Evolutionary conservation across 164 flowering plant species (phyloP).

Genomic region (Piper betle): DNA sequence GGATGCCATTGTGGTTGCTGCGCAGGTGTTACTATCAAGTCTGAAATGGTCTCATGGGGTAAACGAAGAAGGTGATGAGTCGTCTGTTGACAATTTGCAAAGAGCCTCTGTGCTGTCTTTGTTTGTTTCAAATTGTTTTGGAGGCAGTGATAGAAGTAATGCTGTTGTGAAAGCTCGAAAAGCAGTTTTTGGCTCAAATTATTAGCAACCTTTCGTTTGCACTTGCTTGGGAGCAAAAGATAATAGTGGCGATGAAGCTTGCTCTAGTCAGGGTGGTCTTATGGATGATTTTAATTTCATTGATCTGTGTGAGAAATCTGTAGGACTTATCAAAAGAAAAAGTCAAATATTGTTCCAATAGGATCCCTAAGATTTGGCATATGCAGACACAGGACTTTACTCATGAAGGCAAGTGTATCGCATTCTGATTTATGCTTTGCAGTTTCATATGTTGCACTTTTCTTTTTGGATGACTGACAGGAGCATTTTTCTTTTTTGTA

Average conservation of each 20-base stretch:
- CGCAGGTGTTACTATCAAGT: constrained; percentile 45
- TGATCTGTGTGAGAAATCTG: constrained; percentile 70
- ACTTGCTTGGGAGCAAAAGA: constrained; percentile 72
- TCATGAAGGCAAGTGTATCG: constrained; percentile 62
- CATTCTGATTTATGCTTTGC: background rate
- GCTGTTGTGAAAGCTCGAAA: constrained; percentile 44
- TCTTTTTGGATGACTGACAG: background rate
- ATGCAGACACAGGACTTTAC: constrained; percentile 90
- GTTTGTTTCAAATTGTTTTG: constrained; percentile 89
- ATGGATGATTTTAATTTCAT: constrained; percentile 34
- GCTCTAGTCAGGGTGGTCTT: constrained; percentile 12
- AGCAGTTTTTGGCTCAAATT: constrained; percentile 65
- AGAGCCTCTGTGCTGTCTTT: constrained; percentile 82
- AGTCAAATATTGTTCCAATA: constrained; percentile 73
- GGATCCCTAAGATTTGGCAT: constrained; percentile 79
- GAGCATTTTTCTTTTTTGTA: constrained; percentile 14
- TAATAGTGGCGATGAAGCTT: constrained; percentile 10
- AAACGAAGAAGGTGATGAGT: constrained; percentile 11
- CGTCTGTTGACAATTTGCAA: constrained; percentile 36
- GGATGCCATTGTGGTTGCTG: constrained; percentile 55
- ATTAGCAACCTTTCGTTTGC: constrained; percentile 74
- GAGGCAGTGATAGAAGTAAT: constrained; percentile 71
- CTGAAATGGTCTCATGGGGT: constrained; percentile 33
- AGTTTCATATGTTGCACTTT: background rate
- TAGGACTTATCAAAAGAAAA: constrained; percentile 49